A percentile compares a stretch with the other conserved stretches of the same genome.
Conservation (phyloP, 2,329 filamentous ascomycete species). For the Fusarium goolgardi region DNA sequence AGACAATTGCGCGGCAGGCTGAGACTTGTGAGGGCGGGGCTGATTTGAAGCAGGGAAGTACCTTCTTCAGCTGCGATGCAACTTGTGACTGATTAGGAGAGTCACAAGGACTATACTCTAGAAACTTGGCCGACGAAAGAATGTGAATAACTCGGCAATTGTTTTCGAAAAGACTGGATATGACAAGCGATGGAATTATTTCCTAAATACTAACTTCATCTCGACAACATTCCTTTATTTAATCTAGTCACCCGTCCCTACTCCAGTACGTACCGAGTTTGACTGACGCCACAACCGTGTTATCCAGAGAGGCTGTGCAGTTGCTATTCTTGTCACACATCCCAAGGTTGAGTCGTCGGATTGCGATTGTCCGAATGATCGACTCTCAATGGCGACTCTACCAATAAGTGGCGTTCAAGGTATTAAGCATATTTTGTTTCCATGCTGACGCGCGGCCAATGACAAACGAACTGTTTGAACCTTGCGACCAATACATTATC, state of each 20-base stretch:
- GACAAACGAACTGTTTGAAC: conserved; percentile 23
- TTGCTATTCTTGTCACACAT: conserved; percentile 30
- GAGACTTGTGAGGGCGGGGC: conserved; percentile 27
- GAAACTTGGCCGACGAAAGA: conserved; percentile 12
- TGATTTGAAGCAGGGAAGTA: conserved; percentile 20
- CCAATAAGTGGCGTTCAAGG: conserved; percentile 13
- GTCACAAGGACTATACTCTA: conserved; percentile 14
- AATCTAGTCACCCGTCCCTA: neutral
- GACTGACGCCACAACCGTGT: conserved; percentile 39
- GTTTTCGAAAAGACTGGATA: neutral
- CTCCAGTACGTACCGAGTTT: conserved; percentile 13
- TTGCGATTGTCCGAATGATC: conserved; percentile 23
- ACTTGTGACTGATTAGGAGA: conserved; percentile 21
- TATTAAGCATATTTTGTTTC: neutral
- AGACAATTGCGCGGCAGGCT: conserved; percentile 37
- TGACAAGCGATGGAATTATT: neutral
- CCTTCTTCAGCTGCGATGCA: conserved; percentile 1
- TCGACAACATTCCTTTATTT: conserved; percentile 2
- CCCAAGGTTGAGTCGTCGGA: conserved; percentile 6
- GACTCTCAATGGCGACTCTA: conserved; percentile 16
- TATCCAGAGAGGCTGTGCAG: conserved; percentile 40
- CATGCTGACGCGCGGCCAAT: conserved; percentile 35
- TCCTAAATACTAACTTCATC: neutral
- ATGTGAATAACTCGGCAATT: neutral
- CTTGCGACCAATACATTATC: conserved; percentile 24